phyloP scores from a whole-genome alignment of 1,284 basidiomycete species.

The Laetiporus sulphureus region DNA sequence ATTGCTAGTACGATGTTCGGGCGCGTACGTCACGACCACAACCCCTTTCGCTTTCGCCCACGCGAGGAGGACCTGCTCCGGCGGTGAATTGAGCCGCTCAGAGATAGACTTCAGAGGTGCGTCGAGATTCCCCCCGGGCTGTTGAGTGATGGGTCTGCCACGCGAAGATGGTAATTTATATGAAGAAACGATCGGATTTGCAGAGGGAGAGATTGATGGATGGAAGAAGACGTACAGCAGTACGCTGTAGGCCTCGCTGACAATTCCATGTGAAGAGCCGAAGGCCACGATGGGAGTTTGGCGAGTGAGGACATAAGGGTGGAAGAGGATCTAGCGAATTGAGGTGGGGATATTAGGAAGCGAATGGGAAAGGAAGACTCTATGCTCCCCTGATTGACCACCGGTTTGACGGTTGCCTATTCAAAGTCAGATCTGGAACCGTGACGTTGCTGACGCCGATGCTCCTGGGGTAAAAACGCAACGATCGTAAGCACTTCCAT shows the following conservation, averaged over 20 bases:
- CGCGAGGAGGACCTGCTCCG: slow-evolving; percentile 66
- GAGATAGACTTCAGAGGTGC: slow-evolving; percentile 52
- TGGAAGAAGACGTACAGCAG: slow-evolving; percentile 43
- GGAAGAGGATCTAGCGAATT: slow-evolving; percentile 44
- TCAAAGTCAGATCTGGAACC: slow-evolving; percentile 56
- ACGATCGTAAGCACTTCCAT: no score
- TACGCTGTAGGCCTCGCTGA: slow-evolving; percentile 67
- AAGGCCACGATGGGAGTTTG: slow-evolving; percentile 51
- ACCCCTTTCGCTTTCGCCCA: slow-evolving; percentile 65
- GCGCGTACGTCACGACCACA: slow-evolving; percentile 57
- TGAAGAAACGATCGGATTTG: not conserved
- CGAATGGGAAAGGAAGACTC: not conserved
- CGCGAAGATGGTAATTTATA: not conserved
- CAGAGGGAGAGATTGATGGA: not conserved
- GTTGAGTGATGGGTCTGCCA: slow-evolving; percentile 54
- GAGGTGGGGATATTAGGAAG: not conserved
- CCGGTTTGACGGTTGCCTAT: slow-evolving; percentile 55
- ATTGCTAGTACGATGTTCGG: not conserved
- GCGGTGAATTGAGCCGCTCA: slow-evolving; percentile 46
- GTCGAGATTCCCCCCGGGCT: slow-evolving; percentile 69
- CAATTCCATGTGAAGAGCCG: slow-evolving; percentile 53
- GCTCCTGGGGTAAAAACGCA: slow-evolving; percentile 44
- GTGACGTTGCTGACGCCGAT: slow-evolving; percentile 78
- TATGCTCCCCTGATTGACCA: slow-evolving; percentile 62
- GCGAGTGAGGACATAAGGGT: slow-evolving; percentile 65